Percentiles rank a stretch among this genome's conserved stretches.
Conservation (phyloP, 2,329 filamentous ascomycete genomes). For the Trichoderma sp. region DNA sequence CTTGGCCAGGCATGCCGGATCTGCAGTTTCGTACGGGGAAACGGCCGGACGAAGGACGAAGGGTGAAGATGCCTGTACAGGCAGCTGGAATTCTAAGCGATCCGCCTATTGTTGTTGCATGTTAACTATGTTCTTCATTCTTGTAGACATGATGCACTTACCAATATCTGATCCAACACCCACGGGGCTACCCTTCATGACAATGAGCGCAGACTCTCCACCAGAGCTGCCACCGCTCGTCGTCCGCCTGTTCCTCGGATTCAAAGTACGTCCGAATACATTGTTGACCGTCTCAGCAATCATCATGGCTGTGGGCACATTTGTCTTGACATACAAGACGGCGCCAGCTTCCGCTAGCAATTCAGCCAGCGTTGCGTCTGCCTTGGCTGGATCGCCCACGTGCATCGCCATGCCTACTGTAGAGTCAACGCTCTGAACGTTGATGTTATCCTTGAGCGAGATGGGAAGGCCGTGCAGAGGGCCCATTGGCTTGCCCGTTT, state of each 20-base stretch:
- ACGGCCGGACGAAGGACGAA: conserved; percentile 55
- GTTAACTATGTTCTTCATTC: background rate
- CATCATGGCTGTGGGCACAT: conserved; percentile 63
- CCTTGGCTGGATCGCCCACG: conserved; percentile 52
- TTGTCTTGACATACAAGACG: conserved; percentile 56
- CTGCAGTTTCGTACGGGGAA: conserved; percentile 54
- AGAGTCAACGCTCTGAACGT: conserved; percentile 56
- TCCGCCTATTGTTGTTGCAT: conserved; percentile 37
- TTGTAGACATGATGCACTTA: background rate
- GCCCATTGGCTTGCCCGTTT: conserved; percentile 48
- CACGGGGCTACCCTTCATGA: conserved; percentile 54
- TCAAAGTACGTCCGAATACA: conserved; percentile 59
- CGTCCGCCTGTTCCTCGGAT: conserved; percentile 56
- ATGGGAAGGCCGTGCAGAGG: conserved; percentile 64
- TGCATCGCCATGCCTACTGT: conserved; percentile 63
- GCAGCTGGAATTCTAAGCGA: conserved; percentile 53
- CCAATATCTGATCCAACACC: conserved; percentile 64
- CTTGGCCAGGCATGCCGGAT: conserved; percentile 62
- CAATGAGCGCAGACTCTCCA: conserved; percentile 62
- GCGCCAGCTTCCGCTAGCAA: conserved; percentile 48
- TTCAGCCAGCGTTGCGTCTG: conserved; percentile 40
- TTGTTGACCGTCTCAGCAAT: conserved; percentile 66
- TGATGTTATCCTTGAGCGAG: conserved; percentile 70
- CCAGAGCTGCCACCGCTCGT: conserved; percentile 65
- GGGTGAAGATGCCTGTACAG: conserved; percentile 55